A percentile compares a stretch with the other conserved stretches of the same genome.
These are phyloP conservation scores for Macrocybe gigantea DNA, from an alignment of 768 basidiomycete genomes.

Conservation along the genomic window DNA sequence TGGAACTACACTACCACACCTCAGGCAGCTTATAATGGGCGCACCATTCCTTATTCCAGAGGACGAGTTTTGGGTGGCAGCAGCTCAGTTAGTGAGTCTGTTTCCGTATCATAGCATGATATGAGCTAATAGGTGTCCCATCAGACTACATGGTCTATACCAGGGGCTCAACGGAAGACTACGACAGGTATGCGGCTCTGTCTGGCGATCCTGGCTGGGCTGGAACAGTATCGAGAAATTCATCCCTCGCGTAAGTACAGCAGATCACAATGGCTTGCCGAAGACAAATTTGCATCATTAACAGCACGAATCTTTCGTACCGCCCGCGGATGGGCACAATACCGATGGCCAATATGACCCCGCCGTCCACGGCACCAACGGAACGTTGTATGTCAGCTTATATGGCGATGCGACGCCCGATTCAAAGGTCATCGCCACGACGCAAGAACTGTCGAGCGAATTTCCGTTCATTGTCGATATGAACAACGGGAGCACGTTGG, in stretches of 20 bases:
- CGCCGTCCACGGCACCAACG: conserved; percentile 28
- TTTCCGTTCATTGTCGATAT: conserved; percentile 30
- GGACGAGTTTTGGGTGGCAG: conserved; percentile 20
- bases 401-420: conserved; percentile 22
- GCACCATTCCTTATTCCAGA: conserved; percentile 15
- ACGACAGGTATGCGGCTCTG: conserved; percentile 23
- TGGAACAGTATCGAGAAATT: conserved; percentile 30
- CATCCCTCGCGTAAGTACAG: conserved; percentile 20
- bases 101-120: not conserved
- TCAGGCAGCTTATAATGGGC: conserved; percentile 16
- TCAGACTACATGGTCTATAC: conserved; percentile 30
- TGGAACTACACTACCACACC: conserved; percentile 26
- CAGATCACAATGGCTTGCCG: conserved; percentile 1
- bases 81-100: conserved; percentile 16
- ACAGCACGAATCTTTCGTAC: conserved; percentile 28
- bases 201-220: conserved; percentile 29
- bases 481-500: conserved; percentile 24
- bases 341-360: conserved; percentile 31
- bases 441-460: conserved; percentile 21
- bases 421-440: conserved; percentile 26
- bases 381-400: conserved; percentile 25
- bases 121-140: not conserved
- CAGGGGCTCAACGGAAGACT: conserved; percentile 29
- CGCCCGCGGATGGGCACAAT: conserved; percentile 31
- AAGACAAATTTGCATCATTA: not conserved